Evolutionary conservation across 352 stramenopile species (phyloP), one percentile per base, ranked within the genome.

Genomic region (Phytopythium chamaehyphon): DNA sequence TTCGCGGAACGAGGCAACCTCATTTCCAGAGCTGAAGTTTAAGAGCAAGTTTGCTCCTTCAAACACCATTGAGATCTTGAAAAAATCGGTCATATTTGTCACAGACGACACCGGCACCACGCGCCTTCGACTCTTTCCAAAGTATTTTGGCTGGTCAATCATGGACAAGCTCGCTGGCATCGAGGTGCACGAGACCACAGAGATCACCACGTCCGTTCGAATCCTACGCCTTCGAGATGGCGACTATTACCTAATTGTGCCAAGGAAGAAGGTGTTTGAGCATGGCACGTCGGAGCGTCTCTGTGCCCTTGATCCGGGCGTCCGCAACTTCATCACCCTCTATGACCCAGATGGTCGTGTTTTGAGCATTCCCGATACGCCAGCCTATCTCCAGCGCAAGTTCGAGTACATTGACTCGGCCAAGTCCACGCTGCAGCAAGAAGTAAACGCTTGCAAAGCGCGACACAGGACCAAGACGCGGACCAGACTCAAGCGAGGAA

Each of bases 11-110:
- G 54, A 63, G 26, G 51, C 50, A 9, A 53, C 55, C 2, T 39
- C 47, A 0, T 64, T 54, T 21, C 46, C 55, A 2, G 40, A 48
- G 0, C 15, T 61, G 18, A 33, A 35, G 10, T 63, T 63, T 51
- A 68, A 67, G 54, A 56, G 49, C 43, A 57, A 54, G 42, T 53
- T 54, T 40, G 36, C 55, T 1, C 40, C 31, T 2, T 62, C 48
- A 14, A 38, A 53, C 48, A 43, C 19, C 1, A 57, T 62, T n/a
- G 49, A 54, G 21, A 15, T 54, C 35, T n/a, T 4, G 2, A 40
- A 14, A 18, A 37, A 11, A 37, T 21, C 11, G 6, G 5, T 51
- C 5, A 33, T 5, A 9, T 33, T 33, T 33, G 9, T 33, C 9
- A 9, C 5, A 9, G 28, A 33, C 28, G 28, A 33, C 5, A 9